Evolutionary conservation across 2,329 filamentous ascomycete species (phyloP), one percentile per base, ranked within the genome.

Genomic region (Metarhizium album): DNA sequence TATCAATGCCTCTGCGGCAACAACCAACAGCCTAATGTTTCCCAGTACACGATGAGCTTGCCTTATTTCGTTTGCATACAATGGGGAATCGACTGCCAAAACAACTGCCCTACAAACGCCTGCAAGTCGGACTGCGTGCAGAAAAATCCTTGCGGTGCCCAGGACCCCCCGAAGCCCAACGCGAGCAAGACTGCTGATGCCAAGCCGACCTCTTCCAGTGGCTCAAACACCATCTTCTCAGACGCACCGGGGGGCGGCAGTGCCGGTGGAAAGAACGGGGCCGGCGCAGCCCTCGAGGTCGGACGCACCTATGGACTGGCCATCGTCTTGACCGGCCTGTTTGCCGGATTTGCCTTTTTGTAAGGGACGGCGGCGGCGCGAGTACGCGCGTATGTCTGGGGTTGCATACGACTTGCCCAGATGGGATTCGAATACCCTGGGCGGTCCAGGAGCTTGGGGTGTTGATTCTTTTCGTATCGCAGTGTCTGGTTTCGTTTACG

Each of bases 21-120:
- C 63, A 78, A 79, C 63, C 64, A 75, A 54, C 69, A 76, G 48
- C 87, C 87, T 58, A 90, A 90, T 69, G 69, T 87, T 46, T 80
- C 83, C 61, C 77, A 90, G 68, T 93, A 85, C 76, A 84, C 83
- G 20, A 75, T 88, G 59, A 90, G 87, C 1, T 73, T 93, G 24
- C 87, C 87, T 33, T 91, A 81, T 76, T 87, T 83, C 70, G 75
- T 82, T 59, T 93, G 87, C 76, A 75, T 75, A 45, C 75, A 85
- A 68, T 88, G 78, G 75, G 83, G 80, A 59, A 80, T 72, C 64
- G 79, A 88, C 67, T 89, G 85, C 64, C 70, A 90, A 55, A 72
- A 89, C 69, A 85, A 82, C 3, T 91, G 87, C 65, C 86, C 87
- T 64, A 86, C 86, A 37, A 74, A 74, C 59, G 70, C 78, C 62